Evolutionary conservation across 139 green algal genomes (phyloP), one percentile per base, ranked within the genome.

Genomic region (Chlorella vulgaris): DNA sequence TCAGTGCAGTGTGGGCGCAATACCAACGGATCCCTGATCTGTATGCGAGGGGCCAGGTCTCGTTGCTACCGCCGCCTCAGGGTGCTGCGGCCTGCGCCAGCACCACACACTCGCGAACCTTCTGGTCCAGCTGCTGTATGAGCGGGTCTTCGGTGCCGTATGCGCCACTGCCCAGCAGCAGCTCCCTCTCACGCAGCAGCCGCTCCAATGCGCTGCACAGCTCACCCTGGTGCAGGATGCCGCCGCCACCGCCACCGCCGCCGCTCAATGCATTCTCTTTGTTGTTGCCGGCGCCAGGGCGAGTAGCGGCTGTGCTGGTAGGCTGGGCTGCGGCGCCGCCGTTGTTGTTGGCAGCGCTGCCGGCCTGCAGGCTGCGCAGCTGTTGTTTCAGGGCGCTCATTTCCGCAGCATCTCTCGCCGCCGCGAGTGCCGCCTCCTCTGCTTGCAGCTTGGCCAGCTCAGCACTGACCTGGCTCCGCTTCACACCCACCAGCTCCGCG

Each of bases 121-220:
- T 40, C 15, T 19, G 29, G 43, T 76, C 61, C 61, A 77, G 33
- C 71, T 81, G 29, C 67, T 42, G 24, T 28, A 87, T 86, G 13
- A 87, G 42, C 22, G 43, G 15, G 15, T 83, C 84, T 18, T 78
- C 69, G 31, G 24, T 65, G 33, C 33, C 53, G 62, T 87, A 87
- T 29, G 68, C 55, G 3, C 86, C 82, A 7, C 81, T 89, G 66
- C 29, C 65, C 40, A 90, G 81, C 66, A 90, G 70, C 63, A 76
- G 61, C 47, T 84, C 78, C 43, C 83, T 43, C 70, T 90, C 86
- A 38, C 42, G 39, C 36, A 88, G 68, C 40, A 90, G 81, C 26
- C 86, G 50, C 39, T 80, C 61, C 42, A 86, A 76, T 28, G 87
- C 83, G 10, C 55, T 74, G 26, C 63, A 26, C 73, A 79, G 73